Base-by-base conservation (phyloP, 2,329 filamentous ascomycete genomes). In the Paramyrothecium roridum region DNA sequence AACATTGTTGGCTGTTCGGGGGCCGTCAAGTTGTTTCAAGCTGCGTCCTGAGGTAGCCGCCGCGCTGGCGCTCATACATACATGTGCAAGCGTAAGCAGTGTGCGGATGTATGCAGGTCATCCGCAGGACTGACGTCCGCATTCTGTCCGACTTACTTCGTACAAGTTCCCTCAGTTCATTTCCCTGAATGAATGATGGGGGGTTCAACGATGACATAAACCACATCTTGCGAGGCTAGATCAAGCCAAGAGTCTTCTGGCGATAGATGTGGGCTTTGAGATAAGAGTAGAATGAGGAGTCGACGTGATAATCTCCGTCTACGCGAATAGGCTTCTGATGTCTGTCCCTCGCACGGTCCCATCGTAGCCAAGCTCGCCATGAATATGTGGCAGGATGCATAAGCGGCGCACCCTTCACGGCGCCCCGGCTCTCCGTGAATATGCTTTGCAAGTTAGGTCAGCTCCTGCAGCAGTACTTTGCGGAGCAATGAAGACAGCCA, bases 311-410 rank as follows among this genome's bases (percentile, higher is more conserved):
- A 43, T 43, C 37, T 43, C 37, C 37, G 37, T 43, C n/a, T 19
- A 13, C 37, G 37, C 37, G 37, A 43, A 43, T 43, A 6, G 37
- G 37, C 37, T 16, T 43, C 37, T 43, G 13, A 13, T 17, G 7
- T 19, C 37, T 43, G 37, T 6, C 37, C n/a, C 37, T 43, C 37
- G 37, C 37, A 43, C 37, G 37, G 13, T 19, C 37, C 37, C 37
- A 43, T n/a, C n/a, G 37, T 4, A 19, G 37, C 37, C 37, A 43
- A 48, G 4, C n/a, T 19, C 4, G 7, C n/a, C 37, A 17, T 43
- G 37, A 19, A 6, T 19, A 61, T 60, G 59, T 52, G 64, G 59
- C 55, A 66, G 58, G 57, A 52, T 66, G 67, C 67, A 69, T 68
- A 64, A 67, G 65, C 64, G 63, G 61, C 63, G 57, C 61, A 61